Evolutionary conservation across 2,329 filamentous ascomycete genomes (phyloP).

Genomic region (Colletotrichum sidae): DNA sequence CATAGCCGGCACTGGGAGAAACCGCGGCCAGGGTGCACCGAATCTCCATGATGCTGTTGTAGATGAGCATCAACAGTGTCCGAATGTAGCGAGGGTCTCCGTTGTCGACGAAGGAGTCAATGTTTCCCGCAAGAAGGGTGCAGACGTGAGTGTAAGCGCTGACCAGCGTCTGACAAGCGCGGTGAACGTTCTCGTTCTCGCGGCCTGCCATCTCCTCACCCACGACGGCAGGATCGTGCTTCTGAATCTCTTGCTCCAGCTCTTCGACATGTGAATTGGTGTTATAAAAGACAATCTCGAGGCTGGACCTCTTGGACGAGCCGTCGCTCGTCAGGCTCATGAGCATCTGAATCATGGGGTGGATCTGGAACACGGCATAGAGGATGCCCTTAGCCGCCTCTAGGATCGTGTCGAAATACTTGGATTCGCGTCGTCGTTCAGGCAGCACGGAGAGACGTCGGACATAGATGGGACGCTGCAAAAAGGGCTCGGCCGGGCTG

Average conservation of each 20-base stretch:
- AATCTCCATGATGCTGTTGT: constrained; percentile 76
- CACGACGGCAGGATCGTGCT: constrained; percentile 64
- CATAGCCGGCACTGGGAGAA: constrained; percentile 44
- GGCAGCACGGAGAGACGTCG: constrained; percentile 72
- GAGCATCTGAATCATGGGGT: constrained; percentile 75
- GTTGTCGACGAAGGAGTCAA: constrained; percentile 73
- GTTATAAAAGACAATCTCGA: constrained; percentile 76
- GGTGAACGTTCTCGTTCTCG: constrained; percentile 73
- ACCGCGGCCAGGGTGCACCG: constrained; percentile 62
- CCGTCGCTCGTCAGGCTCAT: constrained; percentile 71
- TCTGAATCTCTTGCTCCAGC: constrained; percentile 73
- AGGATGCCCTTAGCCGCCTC: constrained; percentile 75
- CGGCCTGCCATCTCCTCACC: constrained; percentile 60
- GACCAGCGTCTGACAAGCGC: constrained; percentile 72
- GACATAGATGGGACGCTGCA: constrained; percentile 72
- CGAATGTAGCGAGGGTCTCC: constrained; percentile 76
- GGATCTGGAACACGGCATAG: constrained; percentile 75
- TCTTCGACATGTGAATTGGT: constrained; percentile 75
- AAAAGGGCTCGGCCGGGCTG: constrained; percentile 68
- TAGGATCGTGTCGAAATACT: constrained; percentile 69
- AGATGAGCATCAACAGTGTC: constrained; percentile 71
- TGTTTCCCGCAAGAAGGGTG: constrained; percentile 69
- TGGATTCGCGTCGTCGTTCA: constrained; percentile 72
- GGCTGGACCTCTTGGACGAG: constrained; percentile 70
- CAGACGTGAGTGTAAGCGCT: constrained; percentile 75